A percentile compares a stretch with the other conserved stretches of the same genome.
These are phyloP conservation scores for Jamesozyma hellenica DNA, from an alignment of 805 yeast genomes.

Conservation along the genomic window DNA sequence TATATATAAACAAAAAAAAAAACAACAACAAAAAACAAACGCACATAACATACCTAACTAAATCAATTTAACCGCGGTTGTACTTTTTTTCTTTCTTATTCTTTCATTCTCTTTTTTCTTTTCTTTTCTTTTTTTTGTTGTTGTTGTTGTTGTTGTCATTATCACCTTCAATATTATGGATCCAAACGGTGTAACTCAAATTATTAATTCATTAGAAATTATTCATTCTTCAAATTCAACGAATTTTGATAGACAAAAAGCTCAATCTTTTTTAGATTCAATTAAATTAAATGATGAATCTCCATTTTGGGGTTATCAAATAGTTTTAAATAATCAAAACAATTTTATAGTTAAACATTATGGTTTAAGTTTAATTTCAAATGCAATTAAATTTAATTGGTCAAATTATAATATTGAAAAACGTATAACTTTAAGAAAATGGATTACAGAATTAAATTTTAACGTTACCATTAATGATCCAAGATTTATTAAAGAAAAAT, in stretches of 20 bases:
- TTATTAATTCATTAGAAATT: slow-evolving; percentile 64
- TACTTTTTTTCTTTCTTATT: no score
- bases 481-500: slow-evolving; percentile 78
- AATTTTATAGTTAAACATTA: slow-evolving; percentile 76
- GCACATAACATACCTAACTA: no score
- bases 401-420: slow-evolving; percentile 48
- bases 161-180: slow-evolving; percentile 39
- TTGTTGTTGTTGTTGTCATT: no score
- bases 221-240: slow-evolving; percentile 58
- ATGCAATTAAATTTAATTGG: slow-evolving; percentile 51
- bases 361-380: slow-evolving; percentile 72
- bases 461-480: slow-evolving; percentile 62
- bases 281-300: slow-evolving; percentile 72
- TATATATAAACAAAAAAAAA: no score
- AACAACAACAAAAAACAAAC: no score
- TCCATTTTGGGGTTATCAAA: slow-evolving; percentile 85
- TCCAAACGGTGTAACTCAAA: slow-evolving; percentile 57
- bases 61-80: no score
- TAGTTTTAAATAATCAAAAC: slow-evolving; percentile 53
- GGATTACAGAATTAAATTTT: slow-evolving; percentile 73
- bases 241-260: slow-evolving; percentile 47
- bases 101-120: no score
- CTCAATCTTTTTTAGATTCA: slow-evolving; percentile 60
- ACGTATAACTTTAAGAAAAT: slow-evolving; percentile 58
- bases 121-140: no score